phyloP scores from a whole-genome alignment of 2,329 filamentous ascomycete species.

The Penicillium expansum region DNA sequence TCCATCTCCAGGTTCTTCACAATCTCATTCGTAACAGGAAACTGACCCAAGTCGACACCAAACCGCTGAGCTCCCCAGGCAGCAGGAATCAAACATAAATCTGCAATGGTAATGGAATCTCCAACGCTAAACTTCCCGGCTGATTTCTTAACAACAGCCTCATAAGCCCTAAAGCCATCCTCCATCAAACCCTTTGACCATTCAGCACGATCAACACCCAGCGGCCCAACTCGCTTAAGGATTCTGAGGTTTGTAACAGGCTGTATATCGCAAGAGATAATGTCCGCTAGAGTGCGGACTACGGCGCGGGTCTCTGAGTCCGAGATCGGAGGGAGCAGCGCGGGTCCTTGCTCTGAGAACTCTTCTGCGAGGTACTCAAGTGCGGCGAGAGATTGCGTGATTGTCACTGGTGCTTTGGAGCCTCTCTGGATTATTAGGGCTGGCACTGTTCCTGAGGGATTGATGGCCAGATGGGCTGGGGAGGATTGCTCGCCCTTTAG shows the following conservation, averaged over 20 bases:
- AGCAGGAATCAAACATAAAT: constrained; percentile 58
- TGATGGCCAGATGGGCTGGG: constrained; percentile 47
- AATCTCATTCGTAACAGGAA: constrained; percentile 49
- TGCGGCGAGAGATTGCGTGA: constrained; percentile 58
- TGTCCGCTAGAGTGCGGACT: constrained; percentile 53
- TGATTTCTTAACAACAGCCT: constrained; percentile 40
- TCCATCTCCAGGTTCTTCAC: constrained; percentile 48
- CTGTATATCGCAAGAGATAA: constrained; percentile 59
- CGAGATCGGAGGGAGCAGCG: constrained; percentile 51
- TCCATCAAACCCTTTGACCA: constrained; percentile 55
- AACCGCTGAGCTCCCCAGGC: constrained; percentile 57
- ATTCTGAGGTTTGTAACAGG: constrained; percentile 60
- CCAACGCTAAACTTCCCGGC: constrained; percentile 56
- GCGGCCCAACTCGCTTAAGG: constrained; percentile 48
- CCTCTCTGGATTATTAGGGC: constrained; percentile 47
- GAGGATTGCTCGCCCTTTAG: constrained; percentile 53
- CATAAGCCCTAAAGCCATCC: constrained; percentile 57
- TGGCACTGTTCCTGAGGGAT: constrained; percentile 57
- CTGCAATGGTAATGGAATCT: constrained; percentile 56
- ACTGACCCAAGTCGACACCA: constrained; percentile 52
- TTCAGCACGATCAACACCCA: constrained; percentile 45
- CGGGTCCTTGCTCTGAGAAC: constrained; percentile 42
- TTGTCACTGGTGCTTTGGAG: constrained; percentile 33
- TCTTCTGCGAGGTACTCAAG: constrained; percentile 62
- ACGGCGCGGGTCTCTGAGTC: constrained; percentile 47